These are phyloP conservation scores for Buddleja alternifolia DNA, from an alignment of 257 asterid species.

Conservation along the genomic window DNA sequence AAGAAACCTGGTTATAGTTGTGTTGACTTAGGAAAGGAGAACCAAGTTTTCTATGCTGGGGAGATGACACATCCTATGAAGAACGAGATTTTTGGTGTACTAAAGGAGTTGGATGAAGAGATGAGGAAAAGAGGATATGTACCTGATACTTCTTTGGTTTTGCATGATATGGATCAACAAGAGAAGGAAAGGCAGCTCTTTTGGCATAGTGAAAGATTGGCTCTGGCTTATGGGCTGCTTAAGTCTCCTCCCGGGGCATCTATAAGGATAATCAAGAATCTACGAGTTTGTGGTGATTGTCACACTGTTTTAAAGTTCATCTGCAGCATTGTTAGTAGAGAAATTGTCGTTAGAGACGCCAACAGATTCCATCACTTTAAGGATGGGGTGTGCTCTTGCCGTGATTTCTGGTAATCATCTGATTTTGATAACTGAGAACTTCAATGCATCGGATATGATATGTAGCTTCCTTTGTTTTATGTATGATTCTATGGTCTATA, in stretches of 20 bases:
- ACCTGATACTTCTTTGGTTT: constrained; percentile 61
- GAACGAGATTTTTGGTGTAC: constrained; percentile 51
- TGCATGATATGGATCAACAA: constrained; percentile 71
- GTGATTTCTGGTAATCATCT: constrained; percentile 59
- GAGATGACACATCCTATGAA: constrained; percentile 55
- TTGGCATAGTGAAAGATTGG: constrained; percentile 88
- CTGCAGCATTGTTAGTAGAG: constrained; percentile 45
- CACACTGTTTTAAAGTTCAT: constrained; percentile 64
- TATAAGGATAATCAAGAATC: constrained; percentile 65
- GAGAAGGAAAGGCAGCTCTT: constrained; percentile 85
- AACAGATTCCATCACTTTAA: constrained; percentile 73
- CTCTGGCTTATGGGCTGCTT: constrained; percentile 78
- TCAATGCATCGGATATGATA: neutral
- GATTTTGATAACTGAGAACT: neutral
- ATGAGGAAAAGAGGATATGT: constrained; percentile 78
- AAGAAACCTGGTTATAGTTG: constrained; percentile 81
- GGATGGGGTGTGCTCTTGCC: constrained; percentile 64
- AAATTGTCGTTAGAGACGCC: constrained; percentile 69
- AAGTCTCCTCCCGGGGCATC: constrained; percentile 54
- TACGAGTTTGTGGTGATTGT: constrained; percentile 72
- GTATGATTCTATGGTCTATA: neutral
- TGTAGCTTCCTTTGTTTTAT: neutral
- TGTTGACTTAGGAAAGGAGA: constrained; percentile 64
- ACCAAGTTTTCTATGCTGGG: constrained; percentile 73
- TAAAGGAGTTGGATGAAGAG: constrained; percentile 60